Evolutionary conservation across 306 rosid genomes (phyloP).

Genomic region (Myrica gale): DNA sequence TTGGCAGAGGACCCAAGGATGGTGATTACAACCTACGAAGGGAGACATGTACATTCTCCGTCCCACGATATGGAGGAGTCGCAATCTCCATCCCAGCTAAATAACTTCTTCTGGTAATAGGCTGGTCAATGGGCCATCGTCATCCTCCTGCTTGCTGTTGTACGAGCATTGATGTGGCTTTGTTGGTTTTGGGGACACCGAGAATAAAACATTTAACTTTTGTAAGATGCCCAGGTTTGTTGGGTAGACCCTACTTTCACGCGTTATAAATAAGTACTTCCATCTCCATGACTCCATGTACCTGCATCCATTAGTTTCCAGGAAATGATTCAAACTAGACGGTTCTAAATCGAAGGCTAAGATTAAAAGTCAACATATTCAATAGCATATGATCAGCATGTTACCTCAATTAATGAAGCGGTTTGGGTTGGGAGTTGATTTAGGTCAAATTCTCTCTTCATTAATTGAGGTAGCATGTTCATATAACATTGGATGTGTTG

Average conservation of each 20-base stretch:
- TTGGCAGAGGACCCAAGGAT: conserved; percentile 94
- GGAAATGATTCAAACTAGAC: too few species aligned
- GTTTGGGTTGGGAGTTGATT: too few species aligned
- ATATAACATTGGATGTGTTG: too few species aligned
- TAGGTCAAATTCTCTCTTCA: too few species aligned
- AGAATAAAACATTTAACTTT: not conserved
- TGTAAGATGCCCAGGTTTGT: not conserved
- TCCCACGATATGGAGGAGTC: conserved; percentile 76
- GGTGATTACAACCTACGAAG: conserved; percentile 98
- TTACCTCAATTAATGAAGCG: too few species aligned
- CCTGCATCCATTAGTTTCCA: too few species aligned
- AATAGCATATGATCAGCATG: too few species aligned
- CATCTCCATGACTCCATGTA: not conserved
- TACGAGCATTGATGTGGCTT: not conserved
- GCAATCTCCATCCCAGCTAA: conserved; percentile 55
- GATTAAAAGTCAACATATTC: too few species aligned
- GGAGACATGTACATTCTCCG: conserved; percentile 86
- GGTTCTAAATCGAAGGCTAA: too few species aligned
- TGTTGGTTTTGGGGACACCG: not conserved
- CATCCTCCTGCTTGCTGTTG: conserved; percentile 18
- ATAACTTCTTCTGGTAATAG: conserved; percentile 73
- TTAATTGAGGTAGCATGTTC: too few species aligned
- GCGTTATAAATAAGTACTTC: not conserved
- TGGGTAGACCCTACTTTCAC: not conserved
- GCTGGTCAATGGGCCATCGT: too few species aligned